Evolutionary conservation across 1,139 yeast species (phyloP).

Genomic region (Hanseniaspora uvarum): DNA sequence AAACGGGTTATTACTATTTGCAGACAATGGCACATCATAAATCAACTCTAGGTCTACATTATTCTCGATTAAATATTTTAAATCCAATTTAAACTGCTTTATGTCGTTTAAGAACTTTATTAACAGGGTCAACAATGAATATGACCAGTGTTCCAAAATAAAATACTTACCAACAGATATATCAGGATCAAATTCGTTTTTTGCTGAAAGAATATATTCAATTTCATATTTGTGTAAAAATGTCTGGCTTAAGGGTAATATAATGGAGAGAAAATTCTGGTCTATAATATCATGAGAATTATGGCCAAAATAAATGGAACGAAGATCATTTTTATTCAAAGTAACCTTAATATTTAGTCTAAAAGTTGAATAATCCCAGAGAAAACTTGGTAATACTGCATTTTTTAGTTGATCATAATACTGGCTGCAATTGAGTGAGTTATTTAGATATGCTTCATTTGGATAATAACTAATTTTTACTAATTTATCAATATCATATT

Average conservation of each 20-base stretch:
- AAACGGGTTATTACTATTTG: not conserved
- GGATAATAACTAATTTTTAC: not conserved
- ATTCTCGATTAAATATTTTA: not conserved
- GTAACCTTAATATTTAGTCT: not conserved
- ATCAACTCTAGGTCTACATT: not conserved
- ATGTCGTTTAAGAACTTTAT: not conserved
- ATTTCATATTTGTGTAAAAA: not conserved
- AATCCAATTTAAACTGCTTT: not conserved
- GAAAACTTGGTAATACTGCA: not conserved
- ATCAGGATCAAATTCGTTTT: not conserved
- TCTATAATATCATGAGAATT: not conserved
- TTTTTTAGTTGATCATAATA: not conserved
- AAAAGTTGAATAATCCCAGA: not conserved
- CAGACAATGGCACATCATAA: conserved; percentile 8
- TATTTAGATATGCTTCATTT: not conserved
- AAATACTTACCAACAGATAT: not conserved
- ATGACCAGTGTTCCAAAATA: not conserved
- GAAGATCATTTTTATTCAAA: not conserved
- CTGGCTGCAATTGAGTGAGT: not conserved
- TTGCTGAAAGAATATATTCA: not conserved
- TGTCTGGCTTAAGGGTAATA: not conserved
- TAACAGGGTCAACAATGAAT: not conserved
- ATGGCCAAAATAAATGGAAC: not conserved
- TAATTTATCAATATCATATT: not conserved
- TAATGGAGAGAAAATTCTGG: not conserved